Percentiles rank a stretch among this genome's conserved stretches.
phyloP scores from a whole-genome alignment of 164 flowering plant genomes.

The Euptelea pleiosperma region DNA sequence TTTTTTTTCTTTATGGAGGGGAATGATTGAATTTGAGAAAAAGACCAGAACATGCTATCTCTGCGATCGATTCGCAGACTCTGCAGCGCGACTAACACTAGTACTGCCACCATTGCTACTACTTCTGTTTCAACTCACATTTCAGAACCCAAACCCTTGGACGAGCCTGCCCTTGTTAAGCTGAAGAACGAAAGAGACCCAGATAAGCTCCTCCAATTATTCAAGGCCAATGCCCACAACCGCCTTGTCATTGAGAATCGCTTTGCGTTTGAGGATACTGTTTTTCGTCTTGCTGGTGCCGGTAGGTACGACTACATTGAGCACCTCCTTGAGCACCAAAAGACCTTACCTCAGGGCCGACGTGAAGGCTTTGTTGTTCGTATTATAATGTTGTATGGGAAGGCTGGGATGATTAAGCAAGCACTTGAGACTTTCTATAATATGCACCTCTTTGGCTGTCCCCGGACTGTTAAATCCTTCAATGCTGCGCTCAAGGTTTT shows the following conservation, averaged over 20 bases:
- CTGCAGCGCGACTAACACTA: conserved; percentile 19
- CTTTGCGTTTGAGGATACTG: conserved; percentile 67
- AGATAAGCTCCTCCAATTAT: conserved; percentile 54
- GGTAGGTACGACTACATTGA: conserved; percentile 61
- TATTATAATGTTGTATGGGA: conserved; percentile 70
- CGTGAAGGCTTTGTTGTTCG: conserved; percentile 69
- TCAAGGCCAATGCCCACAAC: conserved; percentile 59
- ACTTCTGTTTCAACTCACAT: conserved; percentile 2
- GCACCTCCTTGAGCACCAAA: conserved; percentile 67
- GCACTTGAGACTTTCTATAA: conserved; percentile 57
- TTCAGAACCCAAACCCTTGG: conserved; percentile 21
- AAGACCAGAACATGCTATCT: conserved; percentile 45
- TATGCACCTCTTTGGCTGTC: conserved; percentile 64
- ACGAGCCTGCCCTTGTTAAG: conserved; percentile 55
- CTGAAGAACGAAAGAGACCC: conserved; percentile 74
- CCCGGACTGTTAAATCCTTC: conserved; percentile 61
- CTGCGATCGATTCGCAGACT: conserved; percentile 53
- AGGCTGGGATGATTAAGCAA: conserved; percentile 61
- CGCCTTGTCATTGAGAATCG: conserved; percentile 61
- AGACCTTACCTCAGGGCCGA: conserved; percentile 60
- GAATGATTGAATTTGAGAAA: conserved; percentile 11
- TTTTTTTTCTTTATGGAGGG: conserved; percentile 7
- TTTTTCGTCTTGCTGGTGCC: conserved; percentile 70
- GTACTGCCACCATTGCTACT: conserved; percentile 14
- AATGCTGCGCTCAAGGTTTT: conserved; percentile 70